These are phyloP conservation scores for Talaromyces sp. DNA, from an alignment of 2,329 filamentous ascomycete genomes.

Conservation along the genomic window DNA sequence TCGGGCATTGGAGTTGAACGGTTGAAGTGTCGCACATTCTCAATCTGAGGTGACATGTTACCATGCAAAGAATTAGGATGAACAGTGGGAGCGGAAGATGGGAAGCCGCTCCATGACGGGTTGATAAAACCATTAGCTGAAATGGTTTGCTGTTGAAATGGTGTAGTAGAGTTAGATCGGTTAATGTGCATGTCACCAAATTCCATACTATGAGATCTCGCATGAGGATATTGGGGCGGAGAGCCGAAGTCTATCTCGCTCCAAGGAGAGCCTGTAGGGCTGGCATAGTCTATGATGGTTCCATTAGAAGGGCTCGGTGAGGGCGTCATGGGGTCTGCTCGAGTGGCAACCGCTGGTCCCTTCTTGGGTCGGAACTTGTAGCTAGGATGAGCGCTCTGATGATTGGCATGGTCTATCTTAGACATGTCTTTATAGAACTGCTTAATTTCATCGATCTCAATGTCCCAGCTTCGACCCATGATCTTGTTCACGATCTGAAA, in stretches of 20 bases:
- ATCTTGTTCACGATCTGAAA: conserved; percentile 89
- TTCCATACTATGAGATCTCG: background rate
- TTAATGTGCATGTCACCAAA: conserved; percentile 30
- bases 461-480: conserved; percentile 83
- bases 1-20: conserved; percentile 31
- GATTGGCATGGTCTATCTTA: conserved; percentile 78
- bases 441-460: conserved; percentile 73
- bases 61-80: conserved; percentile 40
- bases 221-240: background rate
- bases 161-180: conserved; percentile 28
- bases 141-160: conserved; percentile 26
- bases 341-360: conserved; percentile 37
- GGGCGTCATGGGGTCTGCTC: background rate
- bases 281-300: background rate
- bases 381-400: conserved; percentile 79
- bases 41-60: conserved; percentile 36
- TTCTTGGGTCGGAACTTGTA: conserved; percentile 96
- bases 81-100: conserved; percentile 52
- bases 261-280: background rate
- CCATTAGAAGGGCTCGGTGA: background rate
- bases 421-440: conserved; percentile 78
- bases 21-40: conserved; percentile 48
- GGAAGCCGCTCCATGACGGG: conserved; percentile 58
- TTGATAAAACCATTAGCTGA: conserved; percentile 37
- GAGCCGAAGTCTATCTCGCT: background rate